phyloP scores from a whole-genome alignment of 1,139 yeast genomes.

The Yamadazyma triangularis region DNA sequence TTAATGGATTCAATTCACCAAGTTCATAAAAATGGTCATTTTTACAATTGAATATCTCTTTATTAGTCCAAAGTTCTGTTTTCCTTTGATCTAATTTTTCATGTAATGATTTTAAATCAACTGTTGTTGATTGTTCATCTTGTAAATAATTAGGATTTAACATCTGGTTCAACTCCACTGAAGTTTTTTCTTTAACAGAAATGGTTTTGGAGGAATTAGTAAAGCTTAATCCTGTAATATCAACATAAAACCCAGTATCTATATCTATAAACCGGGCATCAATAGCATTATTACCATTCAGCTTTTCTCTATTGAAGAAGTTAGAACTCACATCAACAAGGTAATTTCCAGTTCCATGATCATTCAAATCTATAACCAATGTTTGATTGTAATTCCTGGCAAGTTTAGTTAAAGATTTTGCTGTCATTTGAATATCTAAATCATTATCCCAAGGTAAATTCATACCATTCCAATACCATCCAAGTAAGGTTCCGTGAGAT shows the following conservation, averaged over 20 bases:
- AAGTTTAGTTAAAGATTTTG: conserved; percentile 34
- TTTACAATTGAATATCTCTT: conserved; percentile 44
- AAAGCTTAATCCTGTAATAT: conserved; percentile 48
- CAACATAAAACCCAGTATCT: conserved; percentile 52
- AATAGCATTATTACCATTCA: conserved; percentile 45
- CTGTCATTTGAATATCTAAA: conserved; percentile 52
- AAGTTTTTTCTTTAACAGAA: conserved; percentile 10
- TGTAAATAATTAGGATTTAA: conserved; percentile 34
- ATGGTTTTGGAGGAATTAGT: conserved; percentile 18
- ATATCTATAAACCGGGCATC: conserved; percentile 61
- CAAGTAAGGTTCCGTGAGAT: conserved; percentile 57
- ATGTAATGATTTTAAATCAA: conserved; percentile 14
- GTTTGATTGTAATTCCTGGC: conserved; percentile 44
- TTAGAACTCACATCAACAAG: conserved; percentile 50
- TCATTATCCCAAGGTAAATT: conserved; percentile 63
- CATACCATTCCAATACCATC: conserved; percentile 61
- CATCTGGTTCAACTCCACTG: conserved; percentile 25
- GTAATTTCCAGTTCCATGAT: conserved; percentile 38
- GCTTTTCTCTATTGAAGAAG: conserved; percentile 28
- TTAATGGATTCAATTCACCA: conserved; percentile 42
- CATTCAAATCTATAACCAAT: conserved; percentile 37
- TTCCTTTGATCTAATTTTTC: conserved; percentile 14
- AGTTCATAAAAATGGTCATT: conserved; percentile 47
- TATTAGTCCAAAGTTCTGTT: conserved; percentile 13
- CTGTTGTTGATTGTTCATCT: conserved; percentile 16